These are phyloP conservation scores for Metarhizium sp. DNA, from an alignment of 2,329 filamentous ascomycete species.

Conservation along the genomic window DNA sequence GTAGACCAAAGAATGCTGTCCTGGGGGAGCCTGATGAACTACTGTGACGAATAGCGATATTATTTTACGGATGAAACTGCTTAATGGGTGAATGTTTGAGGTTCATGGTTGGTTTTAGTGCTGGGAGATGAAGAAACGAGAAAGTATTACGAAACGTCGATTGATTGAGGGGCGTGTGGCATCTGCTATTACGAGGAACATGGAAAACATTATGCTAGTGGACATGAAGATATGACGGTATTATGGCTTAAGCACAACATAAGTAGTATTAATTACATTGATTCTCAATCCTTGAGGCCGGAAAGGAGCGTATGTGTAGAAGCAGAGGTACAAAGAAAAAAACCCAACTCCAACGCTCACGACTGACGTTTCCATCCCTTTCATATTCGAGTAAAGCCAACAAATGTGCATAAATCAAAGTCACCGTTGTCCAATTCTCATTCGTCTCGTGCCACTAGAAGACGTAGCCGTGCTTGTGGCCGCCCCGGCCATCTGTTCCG, in stretches of 20 bases:
- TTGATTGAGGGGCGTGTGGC: neutral
- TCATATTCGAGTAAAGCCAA: neutral
- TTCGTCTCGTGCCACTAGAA: neutral
- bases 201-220: neutral
- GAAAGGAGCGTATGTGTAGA: neutral
- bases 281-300: neutral
- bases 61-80: neutral
- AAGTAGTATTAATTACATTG: neutral
- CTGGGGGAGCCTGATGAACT: conserved; percentile 6
- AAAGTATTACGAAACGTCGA: neutral
- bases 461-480: conserved; percentile 15
- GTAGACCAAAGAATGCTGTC: neutral
- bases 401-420: neutral
- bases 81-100: neutral
- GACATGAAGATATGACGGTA: neutral
- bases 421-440: neutral
- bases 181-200: neutral
- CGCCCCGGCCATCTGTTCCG: conserved; percentile 61
- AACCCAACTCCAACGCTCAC: neutral
- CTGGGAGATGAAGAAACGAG: neutral
- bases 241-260: neutral
- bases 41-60: conserved; percentile 1
- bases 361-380: neutral
- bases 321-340: neutral
- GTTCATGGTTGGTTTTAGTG: neutral